Base-by-base conservation (phyloP, 257 asterid genomes). In the Solanum chiquidenum region DNA sequence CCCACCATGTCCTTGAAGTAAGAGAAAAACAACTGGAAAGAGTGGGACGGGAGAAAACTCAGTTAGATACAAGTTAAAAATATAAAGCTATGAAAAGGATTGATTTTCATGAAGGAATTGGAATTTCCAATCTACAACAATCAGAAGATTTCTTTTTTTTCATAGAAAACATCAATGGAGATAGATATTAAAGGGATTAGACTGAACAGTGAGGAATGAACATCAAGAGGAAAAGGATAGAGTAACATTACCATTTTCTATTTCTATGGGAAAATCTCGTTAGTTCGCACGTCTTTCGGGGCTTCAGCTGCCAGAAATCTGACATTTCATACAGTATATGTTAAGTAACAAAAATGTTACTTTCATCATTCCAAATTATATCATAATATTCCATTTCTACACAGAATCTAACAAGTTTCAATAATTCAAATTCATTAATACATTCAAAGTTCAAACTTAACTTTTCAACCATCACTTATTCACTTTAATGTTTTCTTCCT, bases 1-100 rank as follows among this genome's bases (percentile, higher is more conserved):
- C 99, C 98, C 83, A 97, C 99, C 93, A 97, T 90, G 90, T 95
- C 98, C 95, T 95, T 97, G 95, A 97, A 97, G 86, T 97, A 97
- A 89, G 99, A 97, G 94, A 97, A 97, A 92, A 96, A 96, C 95
- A 96, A 91, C 99, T 96, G 96, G 95, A 90, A 88, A 79, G 84
- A 20, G 84, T 79, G 84, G 84, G 40, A 44, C 20, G 40, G 85
- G 40, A 77, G 66, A 79, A 79, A 79, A 44, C 18, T 27, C 66
- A 79, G 85, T 79, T 44, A 79, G 38, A 79, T 7, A 44, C 62
- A 44, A 79, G 64, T 77, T 1, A 79, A 76, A 44, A 42, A 14
- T 3, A 44, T 79, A 79, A 40, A 14, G 44, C 9, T 72, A 33
- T 13, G n/a, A 44, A 79, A 79, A 10, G 27, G 25, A 44, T 44